Base-by-base conservation (phyloP, 78 protist genomes). In the Dictyostelium purpureum region DNA sequence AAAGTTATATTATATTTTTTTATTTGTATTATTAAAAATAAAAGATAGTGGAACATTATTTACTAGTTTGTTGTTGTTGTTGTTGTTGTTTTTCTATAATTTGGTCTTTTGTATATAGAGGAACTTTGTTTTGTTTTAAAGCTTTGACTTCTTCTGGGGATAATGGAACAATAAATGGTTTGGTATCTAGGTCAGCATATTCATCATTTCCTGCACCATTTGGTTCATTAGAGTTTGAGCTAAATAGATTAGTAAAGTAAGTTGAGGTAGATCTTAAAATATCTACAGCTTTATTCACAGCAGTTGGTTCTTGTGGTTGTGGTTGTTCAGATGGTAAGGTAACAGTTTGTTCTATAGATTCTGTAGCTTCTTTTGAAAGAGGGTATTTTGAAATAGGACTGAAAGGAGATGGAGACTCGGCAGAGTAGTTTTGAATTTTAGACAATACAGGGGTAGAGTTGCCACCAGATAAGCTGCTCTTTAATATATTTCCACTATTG, bases 311-410 rank as follows among this genome's bases (percentile, higher is more conserved):
- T 3, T 10, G 12, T 47, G 52, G 52, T 47, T 1, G 52, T 47
- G 7, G 52, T 47, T 47, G 52, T 43, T 43, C 18, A 9, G 4
- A 7, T 24, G 40, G 19, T 19, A 80, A 47, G 33, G 65, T 49
- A 7, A 80, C 89, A 45, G 59, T 43, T 33, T 63, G 71, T 75
- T 75, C 80, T 47, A 75, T 75, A 16, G 43, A 47, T 11, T 75
- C 63, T 11, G 47, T 47, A 14, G 47, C 24, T 42, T 75, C 47
- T 43, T 63, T 63, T 63, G 71, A 63, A 33, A 63, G 33, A 33
- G 71, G 71, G 33, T 63, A 63, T 28, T 63, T 63, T 63, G 71
- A 63, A 4, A 63, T 63, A 31, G 31, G 16, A 33, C 33, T 43
- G 33, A 63, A 63, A 18, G 31, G 71, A 11, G 71, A 63, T 4